Conservation (phyloP, 306 rosid genomes). For the Senna siamea region DNA sequence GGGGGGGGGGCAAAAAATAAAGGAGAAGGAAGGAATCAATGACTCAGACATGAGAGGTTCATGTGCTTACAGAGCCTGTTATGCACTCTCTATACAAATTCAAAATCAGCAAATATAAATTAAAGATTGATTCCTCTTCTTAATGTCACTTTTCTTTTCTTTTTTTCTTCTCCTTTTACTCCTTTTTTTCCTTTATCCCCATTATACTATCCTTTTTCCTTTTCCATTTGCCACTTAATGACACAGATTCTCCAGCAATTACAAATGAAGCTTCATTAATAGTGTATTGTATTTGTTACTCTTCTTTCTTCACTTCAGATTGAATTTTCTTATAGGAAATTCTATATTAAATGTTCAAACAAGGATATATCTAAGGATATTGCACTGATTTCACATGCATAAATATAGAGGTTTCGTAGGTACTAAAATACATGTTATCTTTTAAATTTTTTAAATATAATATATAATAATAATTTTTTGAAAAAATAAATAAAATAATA, state of each 20-base stretch:
- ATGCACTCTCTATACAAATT: conserved; percentile 63
- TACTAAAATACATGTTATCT: conserved; percentile 6
- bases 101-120: conserved; percentile 65
- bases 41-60: conserved; percentile 79
- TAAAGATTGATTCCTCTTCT: conserved; percentile 81
- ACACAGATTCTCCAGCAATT: conserved; percentile 43
- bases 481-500: too few relatives aligned
- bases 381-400: too few relatives aligned
- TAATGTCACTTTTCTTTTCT: conserved; percentile 36
- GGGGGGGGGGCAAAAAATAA: too few relatives aligned
- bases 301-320: conserved; percentile 32
- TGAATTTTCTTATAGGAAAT: conserved; percentile 36
- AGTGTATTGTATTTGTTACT: conserved; percentile 34
- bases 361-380: too few relatives aligned
- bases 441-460: too few relatives aligned
- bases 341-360: conserved; percentile 15
- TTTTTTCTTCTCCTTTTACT: conserved; percentile 32
- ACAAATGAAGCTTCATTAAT: conserved; percentile 43
- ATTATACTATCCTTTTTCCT: conserved; percentile 37
- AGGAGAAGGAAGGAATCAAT: conserved; percentile 70
- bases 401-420: too few relatives aligned
- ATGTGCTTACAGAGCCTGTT: conserved; percentile 78
- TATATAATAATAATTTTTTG: too few relatives aligned
- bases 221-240: conserved; percentile 35
- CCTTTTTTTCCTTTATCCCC: conserved; percentile 43